Evolutionary conservation across 2,329 filamentous ascomycete species (phyloP), one percentile per base, ranked within the genome.

Genomic region (Rhexocercosporidium sp.): DNA sequence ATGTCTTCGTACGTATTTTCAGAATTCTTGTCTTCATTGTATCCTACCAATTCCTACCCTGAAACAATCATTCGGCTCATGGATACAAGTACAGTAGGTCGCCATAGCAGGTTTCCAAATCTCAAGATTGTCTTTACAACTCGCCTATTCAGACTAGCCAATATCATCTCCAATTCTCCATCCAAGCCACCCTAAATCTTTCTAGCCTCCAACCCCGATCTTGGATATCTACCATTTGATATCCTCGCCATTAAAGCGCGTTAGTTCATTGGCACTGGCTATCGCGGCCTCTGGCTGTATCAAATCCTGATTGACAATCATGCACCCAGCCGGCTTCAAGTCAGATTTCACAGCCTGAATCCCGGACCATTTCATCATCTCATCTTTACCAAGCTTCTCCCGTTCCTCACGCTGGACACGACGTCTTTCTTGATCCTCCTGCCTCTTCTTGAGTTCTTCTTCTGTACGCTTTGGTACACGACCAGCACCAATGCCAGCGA

Each of bases 321-420:
- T 6, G 5, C 41, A n/a, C n/a, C 3, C 20, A 41, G 20, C 11
- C 5, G 31, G n/a, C 20, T 39, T 60, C 25, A 27, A 7, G 12
- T 62, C 44, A 20, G 31, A 7, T n/a, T 51, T 54, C 20, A 27
- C 27, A 22, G n/a, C 25, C 14, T 31, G 31, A 29, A 44, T 7
- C 27, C 46, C 47, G 34, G 49, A 6, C 61, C 61, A 63, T 25
- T 39, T 39, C 46, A 25, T 39, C 31, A 62, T 22, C 8, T 39
- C 31, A 16, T 22, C 47, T 12, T 46, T 44, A 3, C 61, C 22
- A n/a, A 56, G 3, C 18, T 56, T 41, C 25, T 63, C 61, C 16
- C 61, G 18, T 16, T 54, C 61, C 18, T 63, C 61, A 3, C 61
- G 51, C 25, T 56, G 61, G 16, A 31, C 1, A 27, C 61, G 61